Percentiles rank a stretch among this genome's conserved stretches.
These are phyloP conservation scores for Saccharomyces hybrid DNA, from an alignment of 1,139 yeast species.

Conservation along the genomic window DNA sequence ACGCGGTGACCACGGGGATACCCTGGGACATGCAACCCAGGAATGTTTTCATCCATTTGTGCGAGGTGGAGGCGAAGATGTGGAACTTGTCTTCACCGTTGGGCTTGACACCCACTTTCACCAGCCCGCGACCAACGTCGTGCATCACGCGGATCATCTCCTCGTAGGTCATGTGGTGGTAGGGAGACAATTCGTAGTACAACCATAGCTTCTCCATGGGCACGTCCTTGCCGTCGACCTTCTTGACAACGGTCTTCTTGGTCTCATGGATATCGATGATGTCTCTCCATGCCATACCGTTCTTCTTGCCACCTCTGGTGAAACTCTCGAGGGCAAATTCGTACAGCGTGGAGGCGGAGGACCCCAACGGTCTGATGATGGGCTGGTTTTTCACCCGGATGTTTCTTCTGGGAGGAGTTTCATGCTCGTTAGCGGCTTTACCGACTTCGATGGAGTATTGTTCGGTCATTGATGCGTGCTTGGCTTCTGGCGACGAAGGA, in stretches of 20 bases:
- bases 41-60: slow-evolving; percentile 84
- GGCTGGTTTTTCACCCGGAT: slow-evolving; percentile 47
- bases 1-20: slow-evolving; percentile 89
- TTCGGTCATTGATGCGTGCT: slow-evolving; percentile 8
- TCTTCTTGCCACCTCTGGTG: slow-evolving; percentile 44
- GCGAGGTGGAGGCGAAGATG: slow-evolving; percentile 78
- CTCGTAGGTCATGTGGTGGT: slow-evolving; percentile 55
- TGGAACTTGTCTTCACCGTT: slow-evolving; percentile 58
- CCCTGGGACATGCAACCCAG: slow-evolving; percentile 69
- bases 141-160: slow-evolving; percentile 47
- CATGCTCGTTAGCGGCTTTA: slow-evolving; percentile 65
- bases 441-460: slow-evolving; percentile 57
- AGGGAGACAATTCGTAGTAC: slow-evolving; percentile 70
- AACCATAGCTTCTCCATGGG: slow-evolving; percentile 81
- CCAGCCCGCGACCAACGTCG: slow-evolving; percentile 66
- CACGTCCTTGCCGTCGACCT: slow-evolving; percentile 66
- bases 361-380: slow-evolving; percentile 49
- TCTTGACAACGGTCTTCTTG: slow-evolving; percentile 63
- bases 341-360: slow-evolving; percentile 58
- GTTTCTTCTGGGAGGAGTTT: slow-evolving; percentile 86
- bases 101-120: slow-evolving; percentile 66
- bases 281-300: slow-evolving; percentile 77
- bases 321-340: slow-evolving; percentile 64
- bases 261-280: slow-evolving; percentile 68
- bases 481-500: not conserved